Evolutionary conservation across 495 filamentous ascomycete species (phyloP).

Genomic region (Penicillium egyptiacum): DNA sequence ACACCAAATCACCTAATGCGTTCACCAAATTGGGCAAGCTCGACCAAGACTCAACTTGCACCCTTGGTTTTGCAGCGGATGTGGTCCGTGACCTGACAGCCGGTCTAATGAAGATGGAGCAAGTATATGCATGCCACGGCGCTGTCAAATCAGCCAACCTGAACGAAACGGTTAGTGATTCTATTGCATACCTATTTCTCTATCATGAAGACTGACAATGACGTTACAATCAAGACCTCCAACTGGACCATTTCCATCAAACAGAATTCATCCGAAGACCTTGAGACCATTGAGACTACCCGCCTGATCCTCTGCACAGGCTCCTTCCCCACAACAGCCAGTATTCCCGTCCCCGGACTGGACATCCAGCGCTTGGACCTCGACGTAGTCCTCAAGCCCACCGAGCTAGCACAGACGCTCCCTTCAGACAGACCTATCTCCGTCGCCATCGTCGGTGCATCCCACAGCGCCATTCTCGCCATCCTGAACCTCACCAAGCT

Average conservation of each 20-base stretch:
- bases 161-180: slow-evolving; percentile 27
- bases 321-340: slow-evolving; percentile 47
- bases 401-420: slow-evolving; percentile 44
- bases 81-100: slow-evolving; percentile 51
- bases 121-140: slow-evolving; percentile 42
- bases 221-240: slow-evolving; percentile 18
- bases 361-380: slow-evolving; percentile 47
- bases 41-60: slow-evolving; percentile 54
- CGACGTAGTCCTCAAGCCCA: slow-evolving; percentile 56
- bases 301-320: slow-evolving; percentile 61
- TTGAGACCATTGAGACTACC: slow-evolving; percentile 36
- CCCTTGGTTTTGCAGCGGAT: slow-evolving; percentile 54
- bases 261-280: slow-evolving; percentile 28
- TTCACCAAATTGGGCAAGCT: slow-evolving; percentile 52
- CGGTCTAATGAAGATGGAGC: slow-evolving; percentile 48
- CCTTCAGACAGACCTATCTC: slow-evolving; percentile 37
- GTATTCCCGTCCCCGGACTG: slow-evolving; percentile 37
- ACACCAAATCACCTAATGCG: slow-evolving; percentile 48
- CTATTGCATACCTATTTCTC: slow-evolving; percentile 1
- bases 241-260: slow-evolving; percentile 49
- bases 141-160: slow-evolving; percentile 45
- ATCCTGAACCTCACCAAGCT: slow-evolving; percentile 59
- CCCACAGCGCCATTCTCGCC: slow-evolving; percentile 61
- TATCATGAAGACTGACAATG: slow-evolving; percentile 12
- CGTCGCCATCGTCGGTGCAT: slow-evolving; percentile 58